Percentiles rank a stretch among this genome's conserved stretches.
phyloP scores from a whole-genome alignment of 768 basidiomycete species.

The Calocera viscosa region DNA sequence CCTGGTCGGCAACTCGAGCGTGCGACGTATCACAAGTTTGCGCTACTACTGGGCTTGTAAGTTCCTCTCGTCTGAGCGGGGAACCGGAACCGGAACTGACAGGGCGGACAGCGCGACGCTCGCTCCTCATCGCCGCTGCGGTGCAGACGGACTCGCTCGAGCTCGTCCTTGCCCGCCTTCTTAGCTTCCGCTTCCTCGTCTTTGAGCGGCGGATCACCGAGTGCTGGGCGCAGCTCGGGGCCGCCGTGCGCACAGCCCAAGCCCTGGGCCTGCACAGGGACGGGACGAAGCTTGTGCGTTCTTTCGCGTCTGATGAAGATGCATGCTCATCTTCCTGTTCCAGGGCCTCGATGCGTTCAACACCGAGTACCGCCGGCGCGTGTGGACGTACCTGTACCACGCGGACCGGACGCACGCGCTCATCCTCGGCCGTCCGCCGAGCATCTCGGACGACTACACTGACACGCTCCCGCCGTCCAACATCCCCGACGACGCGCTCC shows the following conservation, averaged over 20 bases:
- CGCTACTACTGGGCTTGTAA: constrained; percentile 93
- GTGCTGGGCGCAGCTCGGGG: constrained; percentile 92
- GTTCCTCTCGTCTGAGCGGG: no score
- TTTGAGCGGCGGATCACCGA: constrained; percentile 82
- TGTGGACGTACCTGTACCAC: constrained; percentile 74
- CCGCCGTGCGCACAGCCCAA: constrained; percentile 84
- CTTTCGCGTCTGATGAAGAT: not conserved
- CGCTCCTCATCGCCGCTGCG: constrained; percentile 80
- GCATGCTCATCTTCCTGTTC: not conserved
- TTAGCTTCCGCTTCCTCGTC: constrained; percentile 60
- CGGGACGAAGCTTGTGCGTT: constrained; percentile 61
- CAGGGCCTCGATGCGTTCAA: constrained; percentile 62
- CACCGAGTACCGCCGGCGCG: constrained; percentile 77
- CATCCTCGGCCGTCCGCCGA: constrained; percentile 71
- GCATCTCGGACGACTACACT: constrained; percentile 76
- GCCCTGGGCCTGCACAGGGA: constrained; percentile 88
- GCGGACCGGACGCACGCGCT: constrained; percentile 87
- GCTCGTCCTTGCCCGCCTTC: constrained; percentile 78
- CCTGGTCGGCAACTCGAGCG: constrained; percentile 67
- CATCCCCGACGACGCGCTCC: constrained; percentile 40
- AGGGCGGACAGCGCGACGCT: constrained; percentile 57
- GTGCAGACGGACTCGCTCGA: constrained; percentile 88
- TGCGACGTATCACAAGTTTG: constrained; percentile 62
- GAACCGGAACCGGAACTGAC: no score
- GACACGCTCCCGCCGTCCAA: constrained; percentile 60